These are phyloP conservation scores for Sporopachydermia cereana DNA, from an alignment of 1,139 yeast genomes.

Conservation along the genomic window DNA sequence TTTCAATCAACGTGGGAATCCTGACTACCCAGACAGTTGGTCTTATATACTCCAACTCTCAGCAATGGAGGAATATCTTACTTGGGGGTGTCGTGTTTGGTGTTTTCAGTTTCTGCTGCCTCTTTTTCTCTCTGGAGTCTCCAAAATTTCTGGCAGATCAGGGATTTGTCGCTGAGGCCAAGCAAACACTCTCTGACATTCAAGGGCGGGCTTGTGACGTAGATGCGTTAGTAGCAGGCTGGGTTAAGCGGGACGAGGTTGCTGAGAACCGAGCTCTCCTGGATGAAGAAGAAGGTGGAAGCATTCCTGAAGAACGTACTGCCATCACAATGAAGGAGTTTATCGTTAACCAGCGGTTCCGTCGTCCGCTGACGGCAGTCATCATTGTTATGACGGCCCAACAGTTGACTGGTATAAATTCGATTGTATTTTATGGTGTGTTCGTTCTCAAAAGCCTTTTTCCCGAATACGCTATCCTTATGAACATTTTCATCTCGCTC, in stretches of 20 bases:
- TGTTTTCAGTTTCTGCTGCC: constrained; percentile 32
- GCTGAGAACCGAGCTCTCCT: neutral
- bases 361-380: constrained; percentile 51
- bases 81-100: constrained; percentile 49
- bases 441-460: constrained; percentile 57
- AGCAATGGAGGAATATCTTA: constrained; percentile 63
- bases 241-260: neutral
- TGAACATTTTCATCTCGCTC: constrained; percentile 65
- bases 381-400: constrained; percentile 75
- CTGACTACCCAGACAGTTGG: constrained; percentile 69
- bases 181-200: constrained; percentile 22
- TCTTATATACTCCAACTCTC: constrained; percentile 48
- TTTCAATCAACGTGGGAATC: constrained; percentile 76
- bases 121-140: constrained; percentile 52
- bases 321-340: constrained; percentile 26
- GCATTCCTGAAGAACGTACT: constrained; percentile 7
- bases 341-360: constrained; percentile 36
- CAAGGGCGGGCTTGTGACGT: constrained; percentile 15
- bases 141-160: constrained; percentile 64
- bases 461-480: constrained; percentile 56
- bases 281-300: constrained; percentile 6
- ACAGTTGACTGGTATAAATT: constrained; percentile 86
- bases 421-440: constrained; percentile 88
- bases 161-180: constrained; percentile 27
- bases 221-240: neutral